Evolutionary conservation across 2,329 filamentous ascomycete species (phyloP).

Genomic region (Aspergillus novofumigatus): DNA sequence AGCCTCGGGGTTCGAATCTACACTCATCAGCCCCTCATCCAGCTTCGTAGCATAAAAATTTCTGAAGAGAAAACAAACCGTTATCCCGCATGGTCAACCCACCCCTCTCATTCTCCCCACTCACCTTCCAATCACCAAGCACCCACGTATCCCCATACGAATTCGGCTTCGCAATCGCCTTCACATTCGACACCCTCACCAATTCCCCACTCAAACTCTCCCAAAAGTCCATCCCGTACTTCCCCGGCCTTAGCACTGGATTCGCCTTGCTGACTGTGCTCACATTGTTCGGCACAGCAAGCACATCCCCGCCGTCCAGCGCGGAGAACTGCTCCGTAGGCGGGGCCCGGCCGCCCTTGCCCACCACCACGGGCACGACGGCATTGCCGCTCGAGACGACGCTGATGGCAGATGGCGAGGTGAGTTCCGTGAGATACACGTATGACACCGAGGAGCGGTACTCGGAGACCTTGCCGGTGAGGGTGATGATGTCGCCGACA

Average conservation of each 20-base stretch:
- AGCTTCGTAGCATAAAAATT: no score
- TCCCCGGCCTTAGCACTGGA: slow-evolving; percentile 56
- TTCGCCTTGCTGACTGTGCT: slow-evolving; percentile 57
- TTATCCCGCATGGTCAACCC: slow-evolving; percentile 60
- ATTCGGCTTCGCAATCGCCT: slow-evolving; percentile 58
- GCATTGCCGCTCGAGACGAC: slow-evolving; percentile 52
- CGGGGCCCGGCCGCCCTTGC: slow-evolving; percentile 53
- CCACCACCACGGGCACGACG: slow-evolving; percentile 58
- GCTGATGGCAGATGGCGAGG: slow-evolving; percentile 50
- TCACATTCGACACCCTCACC: slow-evolving; percentile 58
- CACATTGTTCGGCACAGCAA: slow-evolving; percentile 60
- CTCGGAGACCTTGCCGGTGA: slow-evolving; percentile 59
- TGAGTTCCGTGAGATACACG: slow-evolving; percentile 62
- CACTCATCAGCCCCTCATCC: not conserved
- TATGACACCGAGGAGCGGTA: slow-evolving; percentile 55
- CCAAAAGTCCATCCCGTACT: slow-evolving; percentile 70
- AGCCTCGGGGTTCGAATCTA: slow-evolving; percentile 65
- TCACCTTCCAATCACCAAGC: slow-evolving; percentile 59
- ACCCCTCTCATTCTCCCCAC: slow-evolving; percentile 59
- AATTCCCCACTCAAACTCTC: slow-evolving; percentile 65
- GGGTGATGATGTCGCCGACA: slow-evolving; percentile 59
- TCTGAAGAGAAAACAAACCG: slow-evolving; percentile 33
- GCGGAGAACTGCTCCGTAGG: slow-evolving; percentile 59
- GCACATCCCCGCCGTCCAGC: slow-evolving; percentile 63
- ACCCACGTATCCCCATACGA: slow-evolving; percentile 67